Base-by-base conservation (phyloP, 2,329 filamentous ascomycete genomes). In the Colletotrichum orbiculare region DNA sequence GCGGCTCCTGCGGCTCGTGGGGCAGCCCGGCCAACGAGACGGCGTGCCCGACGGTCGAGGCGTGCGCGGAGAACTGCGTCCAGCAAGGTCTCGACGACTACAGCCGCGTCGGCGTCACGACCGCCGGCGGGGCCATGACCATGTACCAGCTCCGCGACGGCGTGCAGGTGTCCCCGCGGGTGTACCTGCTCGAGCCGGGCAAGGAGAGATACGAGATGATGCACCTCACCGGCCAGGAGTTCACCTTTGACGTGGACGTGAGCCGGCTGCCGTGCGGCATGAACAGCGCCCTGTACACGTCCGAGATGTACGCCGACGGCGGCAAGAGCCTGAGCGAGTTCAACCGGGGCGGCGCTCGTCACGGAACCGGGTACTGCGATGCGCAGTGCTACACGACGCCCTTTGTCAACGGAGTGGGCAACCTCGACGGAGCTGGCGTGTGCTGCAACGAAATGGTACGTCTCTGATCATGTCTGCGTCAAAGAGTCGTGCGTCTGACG, bases 211-310 rank as follows among this genome's bases (percentile, higher is more conserved):
- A 91, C 72, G 78, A 89, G 75, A 81, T 86, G 72, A 82, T 90
- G 73, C 79, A 88, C 66, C 79, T 90, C 54, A 81, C 85, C 34
- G 86, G 86, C 71, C 77, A 84, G 68, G 89, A 91, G 73, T 84
- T 91, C 72, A 85, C 85, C 12, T 90, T 91, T 60, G 88, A 90
- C 50, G 87, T 90, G 5, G 89, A 91, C 70, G 83, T 88, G 47
- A 88, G 87, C 34, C 82, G 85, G 69, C 79, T 91, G 38, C 85
- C 86, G 12, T 91, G 89, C 69, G 89, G 89, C 62, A 79, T 91
- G 73, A 91, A 91, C 74, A 88, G 88, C 65, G 88, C 89, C 15
- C 73, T 91, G 38, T 90, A 91, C 76, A 83, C 91, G 12, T 79
- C 77, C 17, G 79, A 82, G 73, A 82, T 82, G 80, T 82, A 85